A percentile compares a stretch with the other conserved stretches of the same genome.
These are phyloP conservation scores for bread wheat (Triticum aestivum) DNA, from an alignment of 176 grass and related monocot genomes.

Conservation along the genomic window DNA sequence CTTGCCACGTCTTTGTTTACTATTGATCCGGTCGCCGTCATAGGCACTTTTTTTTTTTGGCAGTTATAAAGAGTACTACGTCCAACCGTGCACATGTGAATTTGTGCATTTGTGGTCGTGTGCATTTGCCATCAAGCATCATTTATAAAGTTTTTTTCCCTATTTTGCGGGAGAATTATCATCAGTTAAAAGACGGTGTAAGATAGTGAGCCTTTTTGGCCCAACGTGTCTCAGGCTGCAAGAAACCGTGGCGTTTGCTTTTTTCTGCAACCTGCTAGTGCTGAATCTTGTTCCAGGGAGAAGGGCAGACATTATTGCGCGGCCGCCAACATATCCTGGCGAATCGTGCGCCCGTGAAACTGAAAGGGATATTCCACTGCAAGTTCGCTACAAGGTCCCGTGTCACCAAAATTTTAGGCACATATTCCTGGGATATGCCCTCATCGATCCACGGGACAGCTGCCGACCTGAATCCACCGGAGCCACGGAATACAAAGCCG, in stretches of 20 bases:
- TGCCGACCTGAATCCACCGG: neutral
- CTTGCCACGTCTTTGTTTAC: neutral
- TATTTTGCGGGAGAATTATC: too few species aligned
- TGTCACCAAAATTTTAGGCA: conserved; percentile 6
- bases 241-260: neutral
- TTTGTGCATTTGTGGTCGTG: too few species aligned
- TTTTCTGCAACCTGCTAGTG: neutral
- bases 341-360: conserved; percentile 5
- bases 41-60: neutral
- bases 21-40: neutral
- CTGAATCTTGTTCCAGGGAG: neutral
- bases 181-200: too few species aligned
- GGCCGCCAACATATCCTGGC: neutral
- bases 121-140: too few species aligned
- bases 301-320: neutral
- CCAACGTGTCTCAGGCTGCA: neutral
- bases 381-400: neutral
- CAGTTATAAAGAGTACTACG: neutral
- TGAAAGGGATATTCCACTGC: conserved; percentile 28
- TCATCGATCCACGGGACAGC: conserved; percentile 21
- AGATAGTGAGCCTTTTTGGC: neutral
- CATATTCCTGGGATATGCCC: conserved; percentile 38
- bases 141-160: too few species aligned
- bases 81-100: too few species aligned
- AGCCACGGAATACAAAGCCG: neutral